Percentiles rank a stretch among this genome's conserved stretches.
phyloP scores from a whole-genome alignment of 768 basidiomycete genomes.

The Mycena floridula region DNA sequence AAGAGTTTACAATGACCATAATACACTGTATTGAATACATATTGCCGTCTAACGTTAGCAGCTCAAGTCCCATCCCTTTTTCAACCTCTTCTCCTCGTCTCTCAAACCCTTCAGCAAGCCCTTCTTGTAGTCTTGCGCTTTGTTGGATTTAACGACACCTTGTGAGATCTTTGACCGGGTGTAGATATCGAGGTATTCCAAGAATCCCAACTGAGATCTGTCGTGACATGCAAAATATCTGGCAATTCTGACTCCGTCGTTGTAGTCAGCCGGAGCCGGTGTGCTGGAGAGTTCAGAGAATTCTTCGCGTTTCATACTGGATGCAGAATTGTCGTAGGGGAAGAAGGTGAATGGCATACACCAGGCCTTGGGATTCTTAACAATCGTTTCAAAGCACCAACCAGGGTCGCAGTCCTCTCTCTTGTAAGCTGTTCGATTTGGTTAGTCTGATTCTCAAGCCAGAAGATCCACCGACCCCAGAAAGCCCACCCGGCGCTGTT shows the following conservation, averaged over 20 bases:
- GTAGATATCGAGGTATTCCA: slow-evolving; percentile 50
- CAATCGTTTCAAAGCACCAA: slow-evolving; percentile 65
- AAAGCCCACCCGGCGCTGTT: slow-evolving; percentile 60
- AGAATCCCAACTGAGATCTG: slow-evolving; percentile 52
- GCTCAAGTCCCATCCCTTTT: no score
- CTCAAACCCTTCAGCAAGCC: slow-evolving; percentile 44
- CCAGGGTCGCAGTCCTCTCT: slow-evolving; percentile 56
- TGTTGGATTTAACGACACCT: slow-evolving; percentile 26
- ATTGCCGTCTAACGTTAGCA: no score
- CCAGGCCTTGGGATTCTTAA: no score
- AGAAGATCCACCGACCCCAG: slow-evolving; percentile 45
- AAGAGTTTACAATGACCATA: no score
- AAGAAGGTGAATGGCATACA: slow-evolving; percentile 54
- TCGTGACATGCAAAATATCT: slow-evolving; percentile 45
- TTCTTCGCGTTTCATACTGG: no score
- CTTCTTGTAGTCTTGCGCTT: slow-evolving; percentile 39
- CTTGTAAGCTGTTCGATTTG: slow-evolving; percentile 38
- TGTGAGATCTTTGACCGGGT: slow-evolving; percentile 38
- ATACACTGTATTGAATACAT: no score
- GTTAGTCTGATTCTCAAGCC: background rate
- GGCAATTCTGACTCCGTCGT: slow-evolving; percentile 52
- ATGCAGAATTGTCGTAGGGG: slow-evolving; percentile 39
- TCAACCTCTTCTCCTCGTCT: slow-evolving; percentile 37
- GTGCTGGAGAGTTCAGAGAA: no score
- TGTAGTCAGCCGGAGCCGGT: slow-evolving; percentile 38